Percentiles rank a stretch among this genome's conserved stretches.
These are phyloP conservation scores for Chaetomium globosum DNA, from an alignment of 2,329 filamentous ascomycete species.

Conservation along the genomic window DNA sequence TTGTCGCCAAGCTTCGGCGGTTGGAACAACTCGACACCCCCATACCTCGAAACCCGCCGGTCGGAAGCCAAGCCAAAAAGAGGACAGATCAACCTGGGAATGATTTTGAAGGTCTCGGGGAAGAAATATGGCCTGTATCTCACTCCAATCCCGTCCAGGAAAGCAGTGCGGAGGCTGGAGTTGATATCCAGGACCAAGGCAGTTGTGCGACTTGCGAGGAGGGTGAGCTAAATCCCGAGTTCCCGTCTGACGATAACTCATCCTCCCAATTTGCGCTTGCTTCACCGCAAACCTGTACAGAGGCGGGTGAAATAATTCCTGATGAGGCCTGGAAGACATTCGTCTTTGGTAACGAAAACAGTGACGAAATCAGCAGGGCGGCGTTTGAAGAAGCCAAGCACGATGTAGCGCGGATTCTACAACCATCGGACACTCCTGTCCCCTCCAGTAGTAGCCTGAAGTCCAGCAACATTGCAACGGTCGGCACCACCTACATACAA, in stretches of 20 bases:
- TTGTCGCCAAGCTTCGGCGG: constrained; percentile 21
- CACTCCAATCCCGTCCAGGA: not conserved
- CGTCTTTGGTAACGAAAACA: constrained; percentile 35
- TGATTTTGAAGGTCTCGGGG: not conserved
- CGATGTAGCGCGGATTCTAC: constrained; percentile 30
- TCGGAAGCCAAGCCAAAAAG: not conserved
- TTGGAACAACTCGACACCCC: constrained; percentile 10
- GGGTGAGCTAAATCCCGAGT: not conserved
- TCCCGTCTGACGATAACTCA: not conserved
- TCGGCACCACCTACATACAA: constrained; percentile 19
- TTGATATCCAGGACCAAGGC: not conserved
- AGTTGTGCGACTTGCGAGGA: not conserved
- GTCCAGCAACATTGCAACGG: constrained; percentile 26
- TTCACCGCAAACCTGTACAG: not conserved
- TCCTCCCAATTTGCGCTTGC: not conserved
- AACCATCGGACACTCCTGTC: constrained; percentile 26
- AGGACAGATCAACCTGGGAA: not conserved
- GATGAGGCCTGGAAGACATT: constrained; percentile 38
- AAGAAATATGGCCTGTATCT: not conserved
- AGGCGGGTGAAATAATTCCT: constrained; percentile 18
- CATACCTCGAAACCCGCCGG: not conserved
- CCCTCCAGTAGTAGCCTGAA: constrained; percentile 1
- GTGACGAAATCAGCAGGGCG: constrained; percentile 29
- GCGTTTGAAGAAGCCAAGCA: constrained; percentile 35
- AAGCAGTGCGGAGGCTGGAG: not conserved